These are phyloP conservation scores for Coprinopsis sp. DNA, from an alignment of 768 basidiomycete species.

Conservation along the genomic window DNA sequence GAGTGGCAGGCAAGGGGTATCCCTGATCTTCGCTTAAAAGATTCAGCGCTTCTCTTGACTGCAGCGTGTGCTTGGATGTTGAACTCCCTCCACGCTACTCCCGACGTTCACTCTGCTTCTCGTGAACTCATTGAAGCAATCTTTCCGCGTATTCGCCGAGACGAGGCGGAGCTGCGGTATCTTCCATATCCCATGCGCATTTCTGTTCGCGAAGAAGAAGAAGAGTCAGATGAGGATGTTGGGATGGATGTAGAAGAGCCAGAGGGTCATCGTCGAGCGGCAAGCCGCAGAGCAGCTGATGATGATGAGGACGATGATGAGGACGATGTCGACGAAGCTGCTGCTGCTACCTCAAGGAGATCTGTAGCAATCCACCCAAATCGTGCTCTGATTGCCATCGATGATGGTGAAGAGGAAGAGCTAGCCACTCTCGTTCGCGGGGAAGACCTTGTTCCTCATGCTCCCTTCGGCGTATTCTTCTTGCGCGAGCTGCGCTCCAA, in stretches of 20 bases:
- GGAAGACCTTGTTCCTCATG: background rate
- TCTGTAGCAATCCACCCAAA: too few species aligned
- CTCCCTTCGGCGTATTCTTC: background rate
- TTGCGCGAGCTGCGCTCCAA: background rate
- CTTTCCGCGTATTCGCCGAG: constrained; percentile 3
- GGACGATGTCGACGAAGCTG: background rate
- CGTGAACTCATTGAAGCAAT: constrained; percentile 13
- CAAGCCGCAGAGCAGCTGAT: too few species aligned
- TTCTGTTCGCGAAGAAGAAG: background rate
- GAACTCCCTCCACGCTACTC: constrained; percentile 13
- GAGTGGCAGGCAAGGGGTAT: constrained; percentile 6
- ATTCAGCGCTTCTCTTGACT: constrained; percentile 10
- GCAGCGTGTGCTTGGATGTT: constrained; percentile 14
- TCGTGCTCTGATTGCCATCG: background rate
- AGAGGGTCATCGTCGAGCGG: background rate
- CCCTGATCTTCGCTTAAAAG: background rate
- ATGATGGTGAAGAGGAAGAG: background rate
- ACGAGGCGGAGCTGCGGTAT: background rate
- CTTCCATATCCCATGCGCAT: constrained; percentile 3
- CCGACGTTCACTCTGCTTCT: constrained; percentile 13
- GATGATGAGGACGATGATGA: background rate
- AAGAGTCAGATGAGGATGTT: background rate
- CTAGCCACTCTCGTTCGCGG: background rate
- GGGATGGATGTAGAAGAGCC: background rate
- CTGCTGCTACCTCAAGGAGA: too few species aligned